Evolutionary conservation across 352 stramenopile species (phyloP).

Genomic region (Plasmopara viticola): DNA sequence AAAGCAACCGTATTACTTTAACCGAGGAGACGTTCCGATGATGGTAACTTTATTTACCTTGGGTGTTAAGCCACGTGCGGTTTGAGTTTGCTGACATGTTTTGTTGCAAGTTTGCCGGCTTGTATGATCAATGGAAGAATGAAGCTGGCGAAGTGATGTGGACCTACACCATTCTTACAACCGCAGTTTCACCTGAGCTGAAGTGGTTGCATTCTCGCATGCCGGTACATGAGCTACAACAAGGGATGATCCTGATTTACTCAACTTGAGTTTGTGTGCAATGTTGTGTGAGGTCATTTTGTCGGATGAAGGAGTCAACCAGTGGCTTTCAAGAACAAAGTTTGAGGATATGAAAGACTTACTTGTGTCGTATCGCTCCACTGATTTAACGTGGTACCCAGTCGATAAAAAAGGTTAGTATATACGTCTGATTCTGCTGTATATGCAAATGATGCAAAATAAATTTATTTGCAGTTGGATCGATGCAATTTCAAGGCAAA

Average conservation of each 20-base stretch:
- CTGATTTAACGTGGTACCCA: slow-evolving; percentile 66
- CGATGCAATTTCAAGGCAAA: slow-evolving; percentile 67
- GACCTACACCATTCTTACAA: slow-evolving; percentile 87
- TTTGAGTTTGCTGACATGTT: slow-evolving; percentile 1
- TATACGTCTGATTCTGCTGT: not conserved
- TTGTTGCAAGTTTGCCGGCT: slow-evolving; percentile 58
- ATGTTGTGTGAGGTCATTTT: slow-evolving; percentile 55
- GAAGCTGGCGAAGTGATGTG: slow-evolving; percentile 61
- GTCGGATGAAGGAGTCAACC: slow-evolving; percentile 43
- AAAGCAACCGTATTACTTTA: slow-evolving; percentile 89
- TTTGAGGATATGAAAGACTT: slow-evolving; percentile 53
- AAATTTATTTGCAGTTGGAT: slow-evolving; percentile 38
- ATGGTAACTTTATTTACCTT: slow-evolving; percentile 34
- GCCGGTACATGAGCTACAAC: slow-evolving; percentile 34
- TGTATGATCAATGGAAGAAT: slow-evolving; percentile 81
- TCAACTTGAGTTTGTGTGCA: not conserved
- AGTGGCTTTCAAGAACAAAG: slow-evolving; percentile 61
- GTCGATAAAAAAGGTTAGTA: slow-evolving; percentile 63
- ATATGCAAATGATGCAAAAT: not conserved
- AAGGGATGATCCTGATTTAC: too few species aligned
- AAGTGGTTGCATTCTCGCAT: slow-evolving; percentile 85
- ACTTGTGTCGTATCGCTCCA: slow-evolving; percentile 38
- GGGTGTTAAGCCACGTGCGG: not conserved
- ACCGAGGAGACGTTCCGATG: slow-evolving; percentile 34
- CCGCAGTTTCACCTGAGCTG: slow-evolving; percentile 51